Conservation (phyloP, 768 basidiomycete genomes). For the Leccinum aurantiacum region DNA sequence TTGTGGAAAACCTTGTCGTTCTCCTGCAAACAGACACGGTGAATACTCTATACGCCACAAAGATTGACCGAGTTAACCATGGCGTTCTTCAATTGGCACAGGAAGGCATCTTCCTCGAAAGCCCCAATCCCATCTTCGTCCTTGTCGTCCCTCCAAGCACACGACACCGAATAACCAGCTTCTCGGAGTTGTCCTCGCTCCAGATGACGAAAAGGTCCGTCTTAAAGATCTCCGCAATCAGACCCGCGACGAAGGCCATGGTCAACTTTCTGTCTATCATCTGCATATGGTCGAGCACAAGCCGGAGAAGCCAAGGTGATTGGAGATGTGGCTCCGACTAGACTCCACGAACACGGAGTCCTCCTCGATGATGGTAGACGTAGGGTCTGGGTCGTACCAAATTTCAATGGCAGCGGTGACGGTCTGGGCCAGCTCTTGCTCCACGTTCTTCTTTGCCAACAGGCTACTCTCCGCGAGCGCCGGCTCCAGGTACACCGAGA, state of each 20-base stretch:
- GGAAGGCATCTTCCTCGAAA: conserved; percentile 92
- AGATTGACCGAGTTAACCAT: conserved; percentile 95
- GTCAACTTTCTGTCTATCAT: conserved; percentile 97
- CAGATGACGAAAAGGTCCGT: conserved; percentile 97
- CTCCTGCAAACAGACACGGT: conserved; percentile 90
- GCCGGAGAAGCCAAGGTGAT: conserved; percentile 97
- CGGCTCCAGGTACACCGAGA: too few species aligned
- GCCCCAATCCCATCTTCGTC: conserved; percentile 77
- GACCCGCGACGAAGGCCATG: conserved; percentile 91
- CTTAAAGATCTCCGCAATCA: conserved; percentile 93
- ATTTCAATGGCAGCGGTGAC: too few species aligned
- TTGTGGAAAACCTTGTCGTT: conserved; percentile 76
- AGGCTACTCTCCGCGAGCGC: too few species aligned
- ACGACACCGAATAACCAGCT: conserved; percentile 95
- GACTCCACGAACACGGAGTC: conserved; percentile 95
- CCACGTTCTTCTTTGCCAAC: too few species aligned
- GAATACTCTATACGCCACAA: conserved; percentile 88
- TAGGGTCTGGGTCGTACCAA: conserved; percentile 62
- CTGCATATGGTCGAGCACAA: conserved; percentile 94
- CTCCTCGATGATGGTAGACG: conserved; percentile 92
- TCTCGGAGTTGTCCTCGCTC: conserved; percentile 98
- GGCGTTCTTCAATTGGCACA: conserved; percentile 93
- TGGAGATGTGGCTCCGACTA: conserved; percentile 83
- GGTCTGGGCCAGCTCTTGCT: too few species aligned
- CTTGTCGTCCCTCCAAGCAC: conserved; percentile 84